These are phyloP conservation scores for Camelina laxa DNA, from an alignment of 345 rosid genomes.

Conservation along the genomic window DNA sequence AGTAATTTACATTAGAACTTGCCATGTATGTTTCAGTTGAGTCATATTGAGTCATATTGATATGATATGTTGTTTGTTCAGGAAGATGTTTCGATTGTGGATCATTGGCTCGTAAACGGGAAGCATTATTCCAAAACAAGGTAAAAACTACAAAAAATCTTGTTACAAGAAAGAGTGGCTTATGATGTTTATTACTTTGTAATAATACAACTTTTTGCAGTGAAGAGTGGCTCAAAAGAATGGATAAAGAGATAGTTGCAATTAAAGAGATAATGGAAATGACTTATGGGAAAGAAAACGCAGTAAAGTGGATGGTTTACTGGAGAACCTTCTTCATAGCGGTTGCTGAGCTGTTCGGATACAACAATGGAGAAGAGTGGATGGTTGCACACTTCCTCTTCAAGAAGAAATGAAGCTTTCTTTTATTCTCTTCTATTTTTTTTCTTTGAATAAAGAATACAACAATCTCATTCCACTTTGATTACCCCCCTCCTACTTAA, in stretches of 20 bases:
- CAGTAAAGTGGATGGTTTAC: slow-evolving; percentile 84
- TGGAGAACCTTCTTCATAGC: slow-evolving; percentile 89
- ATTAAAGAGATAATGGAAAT: slow-evolving; percentile 72
- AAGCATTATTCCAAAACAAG: slow-evolving; percentile 86
- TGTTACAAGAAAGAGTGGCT: neutral
- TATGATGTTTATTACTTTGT: neutral
- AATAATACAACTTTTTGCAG: slow-evolving; percentile 42
- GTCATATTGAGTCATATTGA: neutral
- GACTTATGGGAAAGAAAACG: slow-evolving; percentile 77
- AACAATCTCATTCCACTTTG: slow-evolving; percentile 29
- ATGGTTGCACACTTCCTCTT: slow-evolving; percentile 78
- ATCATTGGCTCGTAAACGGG: slow-evolving; percentile 87
- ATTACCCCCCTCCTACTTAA: neutral
- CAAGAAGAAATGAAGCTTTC: slow-evolving; percentile 63
- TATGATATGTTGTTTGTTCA: slow-evolving; percentile 22
- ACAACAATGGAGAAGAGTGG: slow-evolving; percentile 90
- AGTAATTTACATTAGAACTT: slow-evolving; percentile 45
- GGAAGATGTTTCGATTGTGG: slow-evolving; percentile 72
- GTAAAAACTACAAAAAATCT: slow-evolving; percentile 34
- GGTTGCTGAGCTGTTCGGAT: slow-evolving; percentile 86
- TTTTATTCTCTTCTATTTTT: neutral
- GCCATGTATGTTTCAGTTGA: neutral
- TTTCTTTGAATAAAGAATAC: slow-evolving; percentile 6
- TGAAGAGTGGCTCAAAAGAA: slow-evolving; percentile 88
- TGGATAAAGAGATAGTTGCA: slow-evolving; percentile 62